Base-by-base conservation (phyloP, 352 stramenopile species). In the Blastocystis sp. region DNA sequence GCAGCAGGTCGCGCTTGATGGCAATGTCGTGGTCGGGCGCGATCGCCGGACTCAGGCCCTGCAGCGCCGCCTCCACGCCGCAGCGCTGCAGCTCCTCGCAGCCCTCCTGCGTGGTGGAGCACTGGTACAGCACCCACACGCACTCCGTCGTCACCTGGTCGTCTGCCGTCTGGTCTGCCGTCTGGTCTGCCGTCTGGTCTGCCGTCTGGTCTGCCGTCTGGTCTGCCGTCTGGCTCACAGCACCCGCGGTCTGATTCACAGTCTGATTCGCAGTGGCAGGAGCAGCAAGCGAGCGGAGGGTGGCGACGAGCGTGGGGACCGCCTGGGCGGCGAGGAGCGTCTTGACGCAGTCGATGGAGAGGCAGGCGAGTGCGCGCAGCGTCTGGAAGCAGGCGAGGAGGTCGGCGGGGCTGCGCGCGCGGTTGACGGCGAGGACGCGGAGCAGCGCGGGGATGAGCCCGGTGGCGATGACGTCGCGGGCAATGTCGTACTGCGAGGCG, bases 81-180 rank as follows among this genome's bases (percentile, higher is more conserved):
- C 11, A 38, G 3, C 54, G n/a, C 28, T 60, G 24, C 6, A 76
- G 66, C n/a, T 76, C 4, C 7, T 76, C 66, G 52, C 66, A 76
- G n/a, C 66, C 66, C 38, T 76, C 66, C 28, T 76, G 19, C 66
- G 52, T 45, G 28, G 48, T 76, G n/a, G 66, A 76, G 48, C 42
- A 34, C 21, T 76, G 66, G 54, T 76, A 76, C 28, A 76, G 66
- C 3, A 76, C 14, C 42, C 38, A 45, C 66, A 76, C 48, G 48
- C 66, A 59, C 38, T 76, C 66, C 9, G 21, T 48, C 6, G 52
- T 28, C n/a, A 57, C 9, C 42, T 34, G 7, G 28, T 76, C 66
- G 17, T 71, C 24, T 4, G 14, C 17, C 24, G 40, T 38, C 28
- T 34, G 28, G 28, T 34, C 28, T 34, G 28, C 28, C 28, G 28